Evolutionary conservation across 805 yeast species (phyloP), one percentile per base, ranked within the genome.

Genomic region (Myxozyma nipponensis): DNA sequence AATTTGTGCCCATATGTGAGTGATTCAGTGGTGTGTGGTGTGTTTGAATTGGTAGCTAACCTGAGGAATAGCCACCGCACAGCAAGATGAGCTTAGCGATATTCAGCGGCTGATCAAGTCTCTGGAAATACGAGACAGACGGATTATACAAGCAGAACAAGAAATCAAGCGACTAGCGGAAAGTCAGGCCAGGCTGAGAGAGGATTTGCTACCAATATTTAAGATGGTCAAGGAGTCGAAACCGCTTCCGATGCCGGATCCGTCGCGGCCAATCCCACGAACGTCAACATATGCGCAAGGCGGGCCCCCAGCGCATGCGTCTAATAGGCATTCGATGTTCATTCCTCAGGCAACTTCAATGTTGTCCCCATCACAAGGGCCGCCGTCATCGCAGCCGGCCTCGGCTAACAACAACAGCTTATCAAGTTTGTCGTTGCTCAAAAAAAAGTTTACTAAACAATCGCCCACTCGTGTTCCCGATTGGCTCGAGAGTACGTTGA

Each of bases 151-250:
- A 22, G 65, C 64, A 10, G 73, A 69, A 45, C 49, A 50, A 19
- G 73, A 69, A 50, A 58, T 69, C 48, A 71, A 70, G 52, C 69
- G 67, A 52, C 70, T 84, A 43, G 69, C 69, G 46, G 86, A 81
- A 22, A 77, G 75, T 60, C 77, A 81, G 62, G 67, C 71, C 41
- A 73, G 78, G 59, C 71, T 84, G 55, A 73, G 83, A 45, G 79
- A 82, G 40, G 90, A 84, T 54, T 66, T 84, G 58, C 68, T 81
- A 38, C 90, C 89, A 1, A 73, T 83, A 5, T 73, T 82, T 48
- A 74, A 83, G 49, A 70, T 77, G 43, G 71, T 77, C 41, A 84
- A 84, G 60, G 89, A 84, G 42, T 56, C 64, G 68, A 77, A 56
- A 42, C 58, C 59, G 4, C 45, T 48, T 15, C 64, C 60, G 3